Evolutionary conservation across 768 basidiomycete species (phyloP).

Genomic region (Rickenella mellea): DNA sequence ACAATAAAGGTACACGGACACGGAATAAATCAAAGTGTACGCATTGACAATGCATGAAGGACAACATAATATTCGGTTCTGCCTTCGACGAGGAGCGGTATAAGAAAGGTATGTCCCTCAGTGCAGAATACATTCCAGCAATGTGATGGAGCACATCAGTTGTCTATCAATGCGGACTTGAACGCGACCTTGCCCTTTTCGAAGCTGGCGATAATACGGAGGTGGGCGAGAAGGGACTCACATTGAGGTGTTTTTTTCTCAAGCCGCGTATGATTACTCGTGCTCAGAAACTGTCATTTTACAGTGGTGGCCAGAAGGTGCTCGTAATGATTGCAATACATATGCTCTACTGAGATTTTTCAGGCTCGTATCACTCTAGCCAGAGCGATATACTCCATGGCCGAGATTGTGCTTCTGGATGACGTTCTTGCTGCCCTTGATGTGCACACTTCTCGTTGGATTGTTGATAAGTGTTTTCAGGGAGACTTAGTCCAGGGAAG

Average conservation of each 20-base stretch:
- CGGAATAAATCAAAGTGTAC: background rate
- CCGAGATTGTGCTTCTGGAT: conserved; percentile 58
- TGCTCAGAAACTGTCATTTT: background rate
- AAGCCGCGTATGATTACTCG: background rate
- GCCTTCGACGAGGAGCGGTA: conserved; percentile 19
- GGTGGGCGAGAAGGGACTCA: conserved; percentile 64
- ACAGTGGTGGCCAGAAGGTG: conserved; percentile 52
- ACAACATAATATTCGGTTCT: conserved; percentile 19
- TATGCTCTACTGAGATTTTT: conserved; percentile 8
- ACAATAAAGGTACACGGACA: conserved; percentile 5
- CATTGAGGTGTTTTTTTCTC: conserved; percentile 25
- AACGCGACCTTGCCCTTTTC: conserved; percentile 36
- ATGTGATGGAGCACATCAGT: conserved; percentile 17
- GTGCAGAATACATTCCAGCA: too few species aligned
- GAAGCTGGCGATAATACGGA: conserved; percentile 60
- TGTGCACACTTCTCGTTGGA: conserved; percentile 41
- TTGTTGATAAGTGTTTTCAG: conserved; percentile 37
- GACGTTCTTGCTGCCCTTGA: conserved; percentile 66
- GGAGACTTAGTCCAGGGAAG: conserved; percentile 30
- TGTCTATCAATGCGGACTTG: conserved; percentile 28
- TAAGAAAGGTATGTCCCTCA: conserved; percentile 17
- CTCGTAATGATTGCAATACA: conserved; percentile 18
- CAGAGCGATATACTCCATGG: conserved; percentile 49
- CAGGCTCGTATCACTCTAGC: conserved; percentile 47
- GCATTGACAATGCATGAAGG: background rate